Evolutionary conservation across 1,284 basidiomycete genomes (phyloP), one percentile per base, ranked within the genome.

Genomic region (Malassezia arunalokei): DNA sequence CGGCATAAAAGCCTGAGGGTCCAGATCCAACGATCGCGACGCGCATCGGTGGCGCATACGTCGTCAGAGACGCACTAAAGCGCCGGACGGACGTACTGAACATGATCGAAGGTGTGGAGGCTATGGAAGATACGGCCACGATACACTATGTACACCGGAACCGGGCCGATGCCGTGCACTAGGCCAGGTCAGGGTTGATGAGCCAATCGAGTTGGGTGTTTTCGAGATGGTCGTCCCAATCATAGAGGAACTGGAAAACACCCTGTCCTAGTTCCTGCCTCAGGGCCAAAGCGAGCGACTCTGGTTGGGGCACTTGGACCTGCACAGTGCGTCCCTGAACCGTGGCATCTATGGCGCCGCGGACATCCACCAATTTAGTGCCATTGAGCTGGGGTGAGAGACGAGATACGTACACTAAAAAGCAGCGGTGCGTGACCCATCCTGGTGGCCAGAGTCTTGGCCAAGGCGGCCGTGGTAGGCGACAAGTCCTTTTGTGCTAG

Each of bases 1-100:
- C 89, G 3, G 87, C 83, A 75, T 95, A 98, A 77, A 98, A 95
- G 0, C 86, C 89, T 7, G 91, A 90, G 0, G 94, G 92, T 0
- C 92, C 92, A 12, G 82, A 85, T 28, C 91, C 90, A 30, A 91
- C 76, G 62, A 92, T 81, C 14, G 86, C 89, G 27, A 92, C 76
- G 68, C 53, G 53, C 43, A 55, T 15, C 41, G 52, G 52, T 15
- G 35, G 52, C 15, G 52, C 47, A n/a, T 28, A 24, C 31, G 14
- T n/a, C n/a, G 28, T 15, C 24, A 37, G 37, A 35, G 52, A 33
- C 30, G 46, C 42, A 11, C 47, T 41, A 20, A 49, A n/a, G 31
- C 47, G 27, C 20, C 12, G 12, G 17, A 24, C 20, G 3, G 7
- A 15, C 5, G 46, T 15, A 3, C 37, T 17, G 1, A 35, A 29